Percentiles rank a stretch among this genome's conserved stretches.
Evolutionary conservation across 2,329 filamentous ascomycete genomes (phyloP).

Genomic region (Xylaria sp.): DNA sequence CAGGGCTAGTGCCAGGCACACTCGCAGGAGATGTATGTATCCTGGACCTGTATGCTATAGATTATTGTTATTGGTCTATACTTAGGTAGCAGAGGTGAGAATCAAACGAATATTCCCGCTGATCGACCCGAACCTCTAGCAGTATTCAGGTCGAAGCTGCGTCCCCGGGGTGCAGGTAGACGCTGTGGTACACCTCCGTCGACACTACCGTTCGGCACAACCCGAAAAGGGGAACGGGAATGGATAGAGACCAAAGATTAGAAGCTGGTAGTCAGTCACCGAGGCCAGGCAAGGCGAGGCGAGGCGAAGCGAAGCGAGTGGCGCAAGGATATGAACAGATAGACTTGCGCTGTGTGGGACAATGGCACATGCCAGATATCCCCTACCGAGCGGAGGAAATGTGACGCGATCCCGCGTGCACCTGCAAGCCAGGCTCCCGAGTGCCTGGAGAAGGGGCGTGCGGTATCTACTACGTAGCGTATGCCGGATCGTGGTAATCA

Average conservation of each 20-base stretch:
- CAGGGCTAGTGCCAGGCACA: constrained; percentile 18
- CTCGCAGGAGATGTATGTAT: constrained; percentile 10
- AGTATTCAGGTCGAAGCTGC: not conserved
- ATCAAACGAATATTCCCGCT: not conserved
- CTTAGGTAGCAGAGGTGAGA: not conserved
- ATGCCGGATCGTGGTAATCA: constrained; percentile 9
- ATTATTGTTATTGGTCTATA: not conserved
- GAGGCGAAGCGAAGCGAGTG: constrained; percentile 9
- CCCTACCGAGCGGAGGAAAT: constrained; percentile 24
- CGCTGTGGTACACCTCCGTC: not conserved
- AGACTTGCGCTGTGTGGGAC: constrained; percentile 24
- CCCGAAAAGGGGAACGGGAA: not conserved
- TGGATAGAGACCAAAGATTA: constrained; percentile 11
- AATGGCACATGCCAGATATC: constrained; percentile 24
- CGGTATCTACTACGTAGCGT: not conserved
- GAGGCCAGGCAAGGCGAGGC: constrained; percentile 16
- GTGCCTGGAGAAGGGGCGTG: constrained; percentile 10
- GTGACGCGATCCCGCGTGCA: constrained; percentile 23
- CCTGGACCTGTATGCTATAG: not conserved
- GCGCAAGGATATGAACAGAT: constrained; percentile 22
- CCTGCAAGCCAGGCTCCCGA: constrained; percentile 17
- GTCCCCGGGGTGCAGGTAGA: no score
- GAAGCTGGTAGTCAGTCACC: constrained; percentile 35
- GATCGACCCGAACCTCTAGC: not conserved
- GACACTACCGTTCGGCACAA: constrained; percentile 2